Conservation (phyloP, 352 stramenopile genomes). For the Phytophthora capsici region DNA sequence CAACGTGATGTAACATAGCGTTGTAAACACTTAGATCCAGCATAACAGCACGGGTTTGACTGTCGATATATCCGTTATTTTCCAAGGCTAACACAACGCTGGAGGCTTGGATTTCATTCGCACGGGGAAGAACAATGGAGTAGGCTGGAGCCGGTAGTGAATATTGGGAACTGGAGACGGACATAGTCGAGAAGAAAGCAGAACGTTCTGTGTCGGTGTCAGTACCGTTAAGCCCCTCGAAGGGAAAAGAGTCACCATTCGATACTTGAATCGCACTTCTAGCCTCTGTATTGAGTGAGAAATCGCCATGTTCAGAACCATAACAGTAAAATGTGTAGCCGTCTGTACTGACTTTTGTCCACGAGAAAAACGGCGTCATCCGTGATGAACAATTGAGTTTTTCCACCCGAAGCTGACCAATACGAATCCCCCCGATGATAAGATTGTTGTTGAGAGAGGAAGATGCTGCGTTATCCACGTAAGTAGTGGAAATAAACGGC, state of each 20-base stretch:
- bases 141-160: slow-evolving; percentile 51
- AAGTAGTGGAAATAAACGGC: slow-evolving; percentile 16
- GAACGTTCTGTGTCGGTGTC: slow-evolving; percentile 37
- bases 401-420: slow-evolving; percentile 54
- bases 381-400: slow-evolving; percentile 43
- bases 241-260: slow-evolving; percentile 26
- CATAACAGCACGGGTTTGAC: slow-evolving; percentile 47
- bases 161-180: slow-evolving; percentile 17
- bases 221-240: slow-evolving; percentile 44
- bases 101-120: slow-evolving; percentile 13
- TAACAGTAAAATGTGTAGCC: slow-evolving; percentile 14
- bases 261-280: slow-evolving; percentile 13
- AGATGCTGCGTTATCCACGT: neutral
- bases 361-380: slow-evolving; percentile 37
- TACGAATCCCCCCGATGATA: slow-evolving; percentile 52
- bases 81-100: slow-evolving; percentile 36
- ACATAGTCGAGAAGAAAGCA: slow-evolving; percentile 52
- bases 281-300: slow-evolving; percentile 9
- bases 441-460: slow-evolving; percentile 30
- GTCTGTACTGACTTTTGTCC: neutral
- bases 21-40: slow-evolving; percentile 61
- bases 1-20: slow-evolving; percentile 49
- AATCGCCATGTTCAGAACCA: slow-evolving; percentile 24
- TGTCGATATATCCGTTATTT: slow-evolving; percentile 45
- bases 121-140: slow-evolving; percentile 45